Conservation (phyloP, 805 yeast species). For the Wickerhamomyces queroliae region DNA sequence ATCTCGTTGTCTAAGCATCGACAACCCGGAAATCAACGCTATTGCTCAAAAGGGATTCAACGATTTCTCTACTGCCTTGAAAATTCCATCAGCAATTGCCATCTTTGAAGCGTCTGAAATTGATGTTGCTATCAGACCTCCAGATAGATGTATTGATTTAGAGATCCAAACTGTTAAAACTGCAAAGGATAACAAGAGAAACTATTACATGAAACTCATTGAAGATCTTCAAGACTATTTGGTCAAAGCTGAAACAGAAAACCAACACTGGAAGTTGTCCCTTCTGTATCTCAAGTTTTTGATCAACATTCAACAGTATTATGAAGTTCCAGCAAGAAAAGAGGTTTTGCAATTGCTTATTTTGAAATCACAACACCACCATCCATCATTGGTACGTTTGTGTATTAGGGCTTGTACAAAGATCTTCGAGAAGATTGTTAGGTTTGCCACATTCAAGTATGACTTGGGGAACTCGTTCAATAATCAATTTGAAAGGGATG, state of each 20-base stretch:
- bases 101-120: conserved; percentile 35
- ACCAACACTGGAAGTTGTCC: conserved; percentile 53
- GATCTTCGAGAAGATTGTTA: conserved; percentile 39
- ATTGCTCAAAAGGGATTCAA: conserved; percentile 48
- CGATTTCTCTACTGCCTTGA: conserved; percentile 32
- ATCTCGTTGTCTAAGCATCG: conserved; percentile 48
- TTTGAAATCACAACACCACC: conserved; percentile 47
- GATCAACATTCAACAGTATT: conserved; percentile 45
- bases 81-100: conserved; percentile 50
- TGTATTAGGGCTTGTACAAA: conserved; percentile 56
- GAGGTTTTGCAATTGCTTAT: conserved; percentile 39
- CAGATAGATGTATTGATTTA: conserved; percentile 48
- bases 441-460: conserved; percentile 42
- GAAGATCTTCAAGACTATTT: conserved; percentile 35
- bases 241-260: conserved; percentile 19
- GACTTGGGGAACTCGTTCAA: conserved; percentile 38
- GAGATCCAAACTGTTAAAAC: conserved; percentile 52
- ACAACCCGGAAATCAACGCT: conserved; percentile 47
- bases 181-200: conserved; percentile 61
- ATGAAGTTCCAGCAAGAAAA: conserved; percentile 39
- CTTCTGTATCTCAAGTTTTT: conserved; percentile 44
- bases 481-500: conserved; percentile 27
- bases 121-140: conserved; percentile 48
- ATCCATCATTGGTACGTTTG: conserved; percentile 59
- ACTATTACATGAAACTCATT: conserved; percentile 33